Base-by-base conservation (phyloP, 2,329 filamentous ascomycete species). In the Aspergillus uvarum region DNA sequence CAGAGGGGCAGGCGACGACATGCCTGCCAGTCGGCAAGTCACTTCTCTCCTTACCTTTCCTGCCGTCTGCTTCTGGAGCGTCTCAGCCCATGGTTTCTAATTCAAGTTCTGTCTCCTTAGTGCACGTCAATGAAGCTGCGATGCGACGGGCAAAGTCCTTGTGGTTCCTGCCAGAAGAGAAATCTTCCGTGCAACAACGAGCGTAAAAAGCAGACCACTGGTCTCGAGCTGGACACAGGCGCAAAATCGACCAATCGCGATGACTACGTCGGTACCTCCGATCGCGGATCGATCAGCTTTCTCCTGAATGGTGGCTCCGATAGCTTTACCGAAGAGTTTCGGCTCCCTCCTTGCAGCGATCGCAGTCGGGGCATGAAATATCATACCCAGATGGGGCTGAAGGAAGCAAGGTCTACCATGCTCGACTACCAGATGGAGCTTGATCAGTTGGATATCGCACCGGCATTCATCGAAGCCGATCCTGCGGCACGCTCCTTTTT, bases 121-220 rank as follows among this genome's bases (percentile, higher is more conserved):
- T 81, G 79, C 63, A 80, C 77, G 16, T 71, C 76, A 22, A 80
- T 80, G 75, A 81, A 81, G 60, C 72, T 81, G 19, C 79, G 79
- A 12, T 81, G 79, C 63, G 79, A 81, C 63, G 79, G 79, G 10
- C 65, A 69, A 32, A 76, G 67, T 56, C 79, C 79, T 16, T 81
- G 79, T 59, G 72, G 74, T 38, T 78, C 78, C 5, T 81, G 79
- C 61, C 68, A 72, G 59, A 79, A 79, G 63, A 75, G 78, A 64
- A 74, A 74, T 44, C 66, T 79, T 14, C 68, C 70, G 21, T 81
- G 79, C 66, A 76, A 74, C 57, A 75, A 75, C 29, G 68, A 70
- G 22, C 69, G 68, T 11, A 66, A 71, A 59, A 66, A 58, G 47
- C 44, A 62, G n/a, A 50, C 54, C 29, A 44, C 64, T 24, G 61